Percentiles rank a stretch among this genome's conserved stretches.
Conservation (phyloP, 169 alveolate genomes). For the Cyclospora cayetanensis region DNA sequence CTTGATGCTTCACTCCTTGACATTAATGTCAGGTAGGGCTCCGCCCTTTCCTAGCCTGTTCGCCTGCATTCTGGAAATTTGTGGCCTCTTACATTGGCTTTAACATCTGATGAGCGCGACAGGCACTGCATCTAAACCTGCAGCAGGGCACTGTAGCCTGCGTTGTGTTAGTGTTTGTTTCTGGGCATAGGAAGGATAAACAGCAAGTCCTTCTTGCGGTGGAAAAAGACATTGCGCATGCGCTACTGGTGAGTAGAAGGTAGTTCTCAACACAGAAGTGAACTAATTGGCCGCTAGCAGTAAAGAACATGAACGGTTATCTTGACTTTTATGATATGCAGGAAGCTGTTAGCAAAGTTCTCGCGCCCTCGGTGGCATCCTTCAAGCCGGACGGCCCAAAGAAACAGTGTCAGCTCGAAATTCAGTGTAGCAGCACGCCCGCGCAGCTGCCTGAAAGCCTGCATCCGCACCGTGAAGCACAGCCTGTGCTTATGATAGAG, state of each 20-base stretch:
- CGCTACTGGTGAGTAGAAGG: conserved; percentile 12
- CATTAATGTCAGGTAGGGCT: background rate
- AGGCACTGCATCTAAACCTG: no score
- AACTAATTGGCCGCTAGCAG: no score
- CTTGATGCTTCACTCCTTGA: conserved; percentile 14
- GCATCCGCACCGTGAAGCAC: no score
- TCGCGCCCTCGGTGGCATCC: background rate
- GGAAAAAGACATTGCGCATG: conserved; percentile 35
- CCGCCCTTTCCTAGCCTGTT: no score
- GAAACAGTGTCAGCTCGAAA: background rate
- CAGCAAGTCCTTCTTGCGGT: conserved; percentile 43
- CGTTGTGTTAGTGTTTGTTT: background rate
- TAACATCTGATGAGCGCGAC: no score
- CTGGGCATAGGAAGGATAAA: conserved; percentile 15
- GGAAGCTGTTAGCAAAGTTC: conserved; percentile 11
- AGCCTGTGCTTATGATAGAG: background rate
- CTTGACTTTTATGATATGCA: background rate
- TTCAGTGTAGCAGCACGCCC: background rate
- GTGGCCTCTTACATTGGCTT: no score
- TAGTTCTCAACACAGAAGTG: background rate
- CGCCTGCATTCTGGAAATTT: no score
- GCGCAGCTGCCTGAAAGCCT: no score
- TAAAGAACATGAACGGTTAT: background rate
- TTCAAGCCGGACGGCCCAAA: background rate
- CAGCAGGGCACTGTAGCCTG: no score